A percentile compares a stretch with the other conserved stretches of the same genome.
These are phyloP conservation scores for Wickerhamiella sorbophila DNA, from an alignment of 805 yeast species.

Conservation along the genomic window DNA sequence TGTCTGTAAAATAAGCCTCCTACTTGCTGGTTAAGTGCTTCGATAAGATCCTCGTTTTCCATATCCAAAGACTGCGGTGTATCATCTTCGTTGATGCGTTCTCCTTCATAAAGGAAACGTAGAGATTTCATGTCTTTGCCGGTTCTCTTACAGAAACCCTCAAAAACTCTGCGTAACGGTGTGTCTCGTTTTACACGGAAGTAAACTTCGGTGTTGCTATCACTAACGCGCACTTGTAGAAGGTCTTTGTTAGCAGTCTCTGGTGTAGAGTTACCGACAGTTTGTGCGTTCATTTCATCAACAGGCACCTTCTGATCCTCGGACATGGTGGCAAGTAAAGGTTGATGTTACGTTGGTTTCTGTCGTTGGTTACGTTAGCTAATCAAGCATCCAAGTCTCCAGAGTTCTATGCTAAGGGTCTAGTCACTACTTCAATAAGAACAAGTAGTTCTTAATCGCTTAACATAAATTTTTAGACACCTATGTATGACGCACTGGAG, in stretches of 20 bases:
- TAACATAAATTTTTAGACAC: no score
- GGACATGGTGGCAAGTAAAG: no score
- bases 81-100: constrained; percentile 70
- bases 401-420: no score
- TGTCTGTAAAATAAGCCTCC: no score
- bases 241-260: constrained; percentile 57
- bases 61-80: constrained; percentile 83
- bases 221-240: constrained; percentile 86
- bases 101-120: constrained; percentile 88
- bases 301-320: neutral
- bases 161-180: constrained; percentile 87
- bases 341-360: no score
- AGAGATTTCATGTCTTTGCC: constrained; percentile 73
- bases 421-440: no score
- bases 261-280: constrained; percentile 1
- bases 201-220: constrained; percentile 84
- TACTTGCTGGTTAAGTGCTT: constrained; percentile 90
- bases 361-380: no score
- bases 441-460: no score
- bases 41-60: constrained; percentile 93
- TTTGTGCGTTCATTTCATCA: neutral
- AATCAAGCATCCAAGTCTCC: no score
- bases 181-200: constrained; percentile 91
- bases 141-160: constrained; percentile 94
- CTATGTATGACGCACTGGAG: no score